Base-by-base conservation (phyloP, 768 basidiomycete genomes). In the Leccinum fibrillosum region DNA sequence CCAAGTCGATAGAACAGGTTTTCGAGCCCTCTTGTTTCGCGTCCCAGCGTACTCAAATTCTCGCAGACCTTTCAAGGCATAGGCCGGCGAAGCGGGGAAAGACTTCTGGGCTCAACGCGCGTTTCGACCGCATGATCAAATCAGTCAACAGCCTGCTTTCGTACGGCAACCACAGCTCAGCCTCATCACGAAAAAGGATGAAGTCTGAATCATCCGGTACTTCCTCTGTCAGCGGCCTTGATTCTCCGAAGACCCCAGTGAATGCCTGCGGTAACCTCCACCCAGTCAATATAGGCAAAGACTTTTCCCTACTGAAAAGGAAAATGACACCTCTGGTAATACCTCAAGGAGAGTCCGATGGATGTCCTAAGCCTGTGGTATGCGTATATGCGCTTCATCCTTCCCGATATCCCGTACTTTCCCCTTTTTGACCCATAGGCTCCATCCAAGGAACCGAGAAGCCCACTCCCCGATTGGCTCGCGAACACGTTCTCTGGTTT, bases 101-200 rank as follows among this genome's bases (percentile, higher is more conserved):
- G 63, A 73, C 72, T n/a, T 69, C 63, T 37, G 79, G 79, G 8
- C 71, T 85, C 51, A 90, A 89, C 62, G 68, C 78, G 34, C 80
- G 81, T 39, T 88, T 83, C 62, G 88, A 90, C 68, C 76, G 76
- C 47, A 90, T 90, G 88, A 72, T 89, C 30, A 77, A 82, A 52
- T 77, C 80, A 3, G 82, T 88, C 74, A 78, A 81, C 54, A 61
- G 73, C n/a, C 67, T 74, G 42, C 67, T 72, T 60, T 64, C 72
- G 54, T 47, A 57, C 52, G 45, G 59, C 53, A 64, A 48, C 49
- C 56, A 26, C 35, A 65, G 57, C 52, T 64, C 72, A 47, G 62
- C 54, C 48, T 28, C 19, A 44, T 64, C 61, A 53, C 74, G 75
- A 34, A 69, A 64, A 28, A 74, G 76, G 42, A 62, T 69, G 9